Percentiles rank a stretch among this genome's conserved stretches.
phyloP scores from a whole-genome alignment of 2,329 filamentous ascomycete species.

The Zalaria sp. region DNA sequence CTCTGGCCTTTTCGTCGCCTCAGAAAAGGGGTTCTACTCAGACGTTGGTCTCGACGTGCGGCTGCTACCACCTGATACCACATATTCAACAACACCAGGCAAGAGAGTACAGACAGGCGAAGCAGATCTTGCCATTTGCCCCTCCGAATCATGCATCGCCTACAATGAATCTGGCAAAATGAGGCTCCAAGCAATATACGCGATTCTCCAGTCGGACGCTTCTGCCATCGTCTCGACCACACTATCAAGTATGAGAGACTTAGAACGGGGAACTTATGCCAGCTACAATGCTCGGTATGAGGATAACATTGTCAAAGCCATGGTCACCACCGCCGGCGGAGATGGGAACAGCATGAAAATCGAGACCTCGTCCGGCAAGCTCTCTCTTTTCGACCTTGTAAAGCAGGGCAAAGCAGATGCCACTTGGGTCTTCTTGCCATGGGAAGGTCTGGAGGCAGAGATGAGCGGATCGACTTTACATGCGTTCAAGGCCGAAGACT shows the following conservation, averaged over 20 bases:
- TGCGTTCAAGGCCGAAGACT: slow-evolving; percentile 12
- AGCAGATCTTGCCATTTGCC: slow-evolving; percentile 18
- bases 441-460: slow-evolving; percentile 18
- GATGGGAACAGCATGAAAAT: slow-evolving; percentile 11
- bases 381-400: slow-evolving; percentile 15
- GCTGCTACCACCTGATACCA: slow-evolving; percentile 13
- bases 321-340: slow-evolving; percentile 15
- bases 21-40: slow-evolving; percentile 11
- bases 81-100: slow-evolving; percentile 16
- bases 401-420: slow-evolving; percentile 15
- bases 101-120: slow-evolving; percentile 13
- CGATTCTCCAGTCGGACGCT: slow-evolving; percentile 18
- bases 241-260: neutral
- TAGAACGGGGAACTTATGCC: slow-evolving; percentile 14
- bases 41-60: slow-evolving; percentile 12
- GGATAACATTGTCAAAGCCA: slow-evolving; percentile 14
- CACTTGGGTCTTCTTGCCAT: slow-evolving; percentile 19
- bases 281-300: slow-evolving; percentile 20
- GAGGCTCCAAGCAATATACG: slow-evolving; percentile 17
- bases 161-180: slow-evolving; percentile 16
- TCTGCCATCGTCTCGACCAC: slow-evolving; percentile 15
- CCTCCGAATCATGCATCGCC: slow-evolving; percentile 17
- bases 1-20: slow-evolving; percentile 16
- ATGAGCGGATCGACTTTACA: slow-evolving; percentile 10
- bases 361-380: slow-evolving; percentile 12